Evolutionary conservation across 768 basidiomycete genomes (phyloP), one percentile per base, ranked within the genome.

Genomic region (Macrolepiota albuminosa): DNA sequence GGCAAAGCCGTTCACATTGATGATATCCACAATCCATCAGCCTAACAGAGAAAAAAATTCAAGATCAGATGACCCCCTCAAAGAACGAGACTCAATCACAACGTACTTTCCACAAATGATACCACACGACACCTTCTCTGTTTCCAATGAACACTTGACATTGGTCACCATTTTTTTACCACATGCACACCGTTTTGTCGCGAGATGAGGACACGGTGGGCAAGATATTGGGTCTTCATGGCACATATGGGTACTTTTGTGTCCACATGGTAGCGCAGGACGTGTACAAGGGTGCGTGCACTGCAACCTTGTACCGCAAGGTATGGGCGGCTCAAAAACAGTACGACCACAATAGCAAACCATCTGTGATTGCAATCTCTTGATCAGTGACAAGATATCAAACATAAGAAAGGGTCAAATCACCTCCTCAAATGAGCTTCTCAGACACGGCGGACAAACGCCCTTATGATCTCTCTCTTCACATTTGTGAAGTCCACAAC

Each of bases 381-480:
- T 29, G 59, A 18, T 29, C 37, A 31, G 10, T 26, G 16, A 5
- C 21, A 31, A 10, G 45, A 62, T 48, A 57, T 47, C 18, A 31
- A 14, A 49, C 29, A 54, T 21, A 11, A 18, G 49, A 34, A 34
- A 58, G 34, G 18, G 45, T 47, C 26, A 16, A 69, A 82, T 34
- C 62, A 88, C 88, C 84, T 99, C 97, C 45, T 98, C 95, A 66
- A 95, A 99, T 1, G 88, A 88, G 48, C 93, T 93, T 70, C 87
- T 82, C 54, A 96, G 75, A 72, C 97, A 99, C 24, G 87, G 81
- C 0, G 83, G 86, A 70, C 97, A 99, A 0, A 81, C 73, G 0
- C 93, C 93, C 59, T 78, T 83, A 71, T 99, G 96, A 69, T 98
- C 96, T 43, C 78, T 76, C 66, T 81, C 79, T 61, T 89, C 85